Evolutionary conservation across 2,329 filamentous ascomycete species (phyloP).

Genomic region (Falciphora oryzae): DNA sequence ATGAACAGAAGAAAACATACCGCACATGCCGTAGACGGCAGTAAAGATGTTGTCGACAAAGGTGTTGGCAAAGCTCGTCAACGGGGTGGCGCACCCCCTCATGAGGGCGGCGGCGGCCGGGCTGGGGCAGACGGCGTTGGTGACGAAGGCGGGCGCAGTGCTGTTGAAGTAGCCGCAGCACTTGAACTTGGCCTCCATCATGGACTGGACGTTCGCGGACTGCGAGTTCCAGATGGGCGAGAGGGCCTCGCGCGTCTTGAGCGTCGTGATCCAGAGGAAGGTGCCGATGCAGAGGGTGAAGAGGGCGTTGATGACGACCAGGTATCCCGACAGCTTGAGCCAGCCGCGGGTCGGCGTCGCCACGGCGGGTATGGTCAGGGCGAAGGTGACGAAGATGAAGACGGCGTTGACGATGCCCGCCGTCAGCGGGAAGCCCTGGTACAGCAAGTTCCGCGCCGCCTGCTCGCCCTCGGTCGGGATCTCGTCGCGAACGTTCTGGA

Average conservation of each 20-base stretch:
- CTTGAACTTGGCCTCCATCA: conserved; percentile 69
- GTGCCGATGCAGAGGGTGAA: conserved; percentile 63
- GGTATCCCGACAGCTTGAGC: conserved; percentile 64
- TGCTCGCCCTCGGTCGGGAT: conserved; percentile 38
- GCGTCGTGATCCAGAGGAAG: conserved; percentile 66
- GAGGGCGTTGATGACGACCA: conserved; percentile 54
- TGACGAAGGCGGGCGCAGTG: conserved; percentile 65
- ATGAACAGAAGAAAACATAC: conserved; percentile 20
- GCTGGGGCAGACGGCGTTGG: conserved; percentile 61
- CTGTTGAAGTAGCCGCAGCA: conserved; percentile 78
- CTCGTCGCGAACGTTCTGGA: conserved; percentile 39
- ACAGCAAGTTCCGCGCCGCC: conserved; percentile 46
- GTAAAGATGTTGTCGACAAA: conserved; percentile 76
- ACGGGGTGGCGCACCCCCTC: conserved; percentile 62
- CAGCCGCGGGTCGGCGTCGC: conserved; percentile 60
- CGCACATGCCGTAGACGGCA: conserved; percentile 72
- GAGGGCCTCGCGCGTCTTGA: conserved; percentile 61
- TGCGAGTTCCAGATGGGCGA: conserved; percentile 55
- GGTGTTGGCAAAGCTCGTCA: conserved; percentile 62
- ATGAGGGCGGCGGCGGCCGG: conserved; percentile 64
- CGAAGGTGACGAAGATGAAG: conserved; percentile 65
- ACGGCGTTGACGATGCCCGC: conserved; percentile 68
- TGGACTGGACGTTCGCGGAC: conserved; percentile 50
- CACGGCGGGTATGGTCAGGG: conserved; percentile 65
- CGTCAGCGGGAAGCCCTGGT: conserved; percentile 47